Percentiles rank a stretch among this genome's conserved stretches.
Evolutionary conservation across 805 yeast genomes (phyloP).

Genomic region (Saturnispora quitensis): DNA sequence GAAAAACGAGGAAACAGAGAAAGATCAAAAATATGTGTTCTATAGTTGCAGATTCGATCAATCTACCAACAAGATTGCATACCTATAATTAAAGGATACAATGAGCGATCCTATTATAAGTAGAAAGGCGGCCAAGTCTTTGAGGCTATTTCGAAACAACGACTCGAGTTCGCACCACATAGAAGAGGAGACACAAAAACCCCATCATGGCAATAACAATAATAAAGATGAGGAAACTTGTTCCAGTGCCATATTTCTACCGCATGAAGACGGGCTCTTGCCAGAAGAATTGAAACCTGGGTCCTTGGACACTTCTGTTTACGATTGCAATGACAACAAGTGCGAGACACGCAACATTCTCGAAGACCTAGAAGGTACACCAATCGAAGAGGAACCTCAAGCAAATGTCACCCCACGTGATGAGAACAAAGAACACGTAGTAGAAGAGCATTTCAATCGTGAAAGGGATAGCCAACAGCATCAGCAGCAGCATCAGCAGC

Average conservation of each 20-base stretch:
- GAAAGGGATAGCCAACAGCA: not conserved
- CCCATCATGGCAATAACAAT: not conserved
- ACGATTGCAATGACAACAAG: not conserved
- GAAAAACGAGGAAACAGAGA: not conserved
- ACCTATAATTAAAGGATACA: not conserved
- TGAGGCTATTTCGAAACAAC: constrained; percentile 35
- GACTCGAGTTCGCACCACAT: not conserved
- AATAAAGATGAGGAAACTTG: not conserved
- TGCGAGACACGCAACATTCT: not conserved
- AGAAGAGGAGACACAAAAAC: not conserved
- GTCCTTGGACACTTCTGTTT: not conserved
- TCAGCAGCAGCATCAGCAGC: constrained; percentile 11
- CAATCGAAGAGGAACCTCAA: not conserved
- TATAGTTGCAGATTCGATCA: not conserved
- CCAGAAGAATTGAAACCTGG: not conserved
- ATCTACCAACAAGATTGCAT: not conserved
- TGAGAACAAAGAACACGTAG: not conserved
- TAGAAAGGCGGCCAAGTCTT: constrained; percentile 36
- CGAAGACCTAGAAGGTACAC: not conserved
- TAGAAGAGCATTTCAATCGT: not conserved
- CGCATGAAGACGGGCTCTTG: not conserved
- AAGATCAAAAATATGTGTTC: not conserved
- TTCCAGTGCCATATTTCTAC: constrained; percentile 1
- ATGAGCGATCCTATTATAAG: constrained; percentile 6
- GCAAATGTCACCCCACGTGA: not conserved